Evolutionary conservation across 75 land plant species (phyloP).

Genomic region (Larix kaempferi): DNA sequence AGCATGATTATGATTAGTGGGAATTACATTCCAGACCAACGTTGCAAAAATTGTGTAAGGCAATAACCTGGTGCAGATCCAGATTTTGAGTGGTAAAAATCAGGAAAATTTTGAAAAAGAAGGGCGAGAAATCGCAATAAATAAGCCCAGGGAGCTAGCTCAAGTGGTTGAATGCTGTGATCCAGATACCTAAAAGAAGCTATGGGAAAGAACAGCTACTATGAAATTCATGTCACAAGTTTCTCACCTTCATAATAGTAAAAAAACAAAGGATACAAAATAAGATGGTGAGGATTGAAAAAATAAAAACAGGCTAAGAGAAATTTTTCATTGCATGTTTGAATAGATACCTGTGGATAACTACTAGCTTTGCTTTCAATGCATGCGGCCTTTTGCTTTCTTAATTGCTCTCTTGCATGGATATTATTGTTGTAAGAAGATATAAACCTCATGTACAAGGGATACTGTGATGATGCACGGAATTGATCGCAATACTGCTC

Average conservation of each 20-base stretch:
- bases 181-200: not conserved
- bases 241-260: not conserved
- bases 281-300: not conserved
- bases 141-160: too few species aligned
- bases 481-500: slow-evolving; percentile 86
- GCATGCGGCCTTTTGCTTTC: slow-evolving; percentile 37
- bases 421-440: slow-evolving; percentile 87
- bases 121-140: too few species aligned
- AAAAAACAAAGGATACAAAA: not conserved
- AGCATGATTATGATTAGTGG: too few species aligned
- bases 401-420: slow-evolving; percentile 73
- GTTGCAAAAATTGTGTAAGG: too few species aligned
- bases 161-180: too few species aligned
- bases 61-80: too few species aligned
- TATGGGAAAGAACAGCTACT: not conserved
- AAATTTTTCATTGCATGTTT: not conserved
- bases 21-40: too few species aligned
- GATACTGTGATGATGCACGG: slow-evolving; percentile 47
- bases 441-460: slow-evolving; percentile 60
- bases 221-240: not conserved
- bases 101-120: too few species aligned
- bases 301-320: not conserved
- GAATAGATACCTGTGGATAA: slow-evolving; percentile 59
- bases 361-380: slow-evolving; percentile 59
- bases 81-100: too few species aligned